Evolutionary conservation across 257 asterid genomes (phyloP), one percentile per base, ranked within the genome.

Genomic region (Scutellaria minor): DNA sequence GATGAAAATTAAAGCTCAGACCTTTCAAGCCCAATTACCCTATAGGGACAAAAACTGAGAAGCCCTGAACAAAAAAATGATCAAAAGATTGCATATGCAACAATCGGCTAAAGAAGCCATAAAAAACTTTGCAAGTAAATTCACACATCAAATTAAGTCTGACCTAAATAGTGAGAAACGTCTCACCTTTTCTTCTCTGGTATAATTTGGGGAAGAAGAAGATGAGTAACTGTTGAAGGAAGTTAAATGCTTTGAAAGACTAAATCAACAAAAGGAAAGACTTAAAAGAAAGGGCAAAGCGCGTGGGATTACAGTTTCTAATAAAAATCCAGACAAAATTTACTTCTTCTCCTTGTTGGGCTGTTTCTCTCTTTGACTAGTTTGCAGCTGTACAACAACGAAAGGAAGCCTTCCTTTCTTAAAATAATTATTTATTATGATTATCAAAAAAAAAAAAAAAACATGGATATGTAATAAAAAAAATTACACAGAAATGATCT

Each of bases 341-440:
- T 24, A 24, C 60, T 8, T 0, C 60, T 8, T 22, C 31, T 48
- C 55, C 45, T 31, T 14, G 77, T 64, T 77, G 81, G 22, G 64
- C 77, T 77, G 81, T 77, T 77, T 61, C 63, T 37, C 24, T 65
- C 55, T 77, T 77, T 71, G 77, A 71, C 81, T 24, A 66, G 11
- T 48, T 8, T 65, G 77, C 77, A 71, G 81, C 81, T 77, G 77
- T 77, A 71, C 68, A 64, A 77, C 9, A 40, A 47, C 14, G 60
- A 71, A 64, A 54, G 13, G 18, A 7, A 31, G 18, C 60, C 37
- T 31, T 31, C 37, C 37, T 31, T 31, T 31, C 37, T 2, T 4
- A 31, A 31, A 31, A 31, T 31, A 3, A 4, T 31, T 1, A 31
- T 31, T 31, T 4, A 31, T 31, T 31, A 44, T 6, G 11, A 7